phyloP scores from a whole-genome alignment of 2,329 filamentous ascomycete genomes.

The Exophiala bonariae region DNA sequence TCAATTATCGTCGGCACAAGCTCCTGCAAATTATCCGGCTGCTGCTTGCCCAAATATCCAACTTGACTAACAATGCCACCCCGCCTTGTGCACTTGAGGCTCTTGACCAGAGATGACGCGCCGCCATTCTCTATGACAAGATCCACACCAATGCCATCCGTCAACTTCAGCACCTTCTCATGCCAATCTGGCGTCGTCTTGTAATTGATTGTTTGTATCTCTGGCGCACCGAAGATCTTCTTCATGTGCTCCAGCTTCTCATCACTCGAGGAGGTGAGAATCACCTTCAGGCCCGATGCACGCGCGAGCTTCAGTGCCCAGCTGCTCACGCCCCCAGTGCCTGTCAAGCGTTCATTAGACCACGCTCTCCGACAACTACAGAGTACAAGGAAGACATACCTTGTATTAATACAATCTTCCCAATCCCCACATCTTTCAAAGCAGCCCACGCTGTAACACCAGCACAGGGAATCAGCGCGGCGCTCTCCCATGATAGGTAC shows the following conservation, averaged over 20 bases:
- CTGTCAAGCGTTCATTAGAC: conserved; percentile 6
- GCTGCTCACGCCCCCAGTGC: conserved; percentile 38
- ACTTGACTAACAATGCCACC: conserved; percentile 46
- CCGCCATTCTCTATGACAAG: conserved; percentile 44
- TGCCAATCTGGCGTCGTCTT: conserved; percentile 32
- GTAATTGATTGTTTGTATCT: conserved; percentile 36
- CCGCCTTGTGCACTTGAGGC: conserved; percentile 41
- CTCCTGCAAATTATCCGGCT: conserved; percentile 34
- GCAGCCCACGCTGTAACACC: conserved; percentile 49
- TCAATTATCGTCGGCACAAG: conserved; percentile 41
- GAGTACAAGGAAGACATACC: too few species aligned
- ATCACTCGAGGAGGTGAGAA: conserved; percentile 41
- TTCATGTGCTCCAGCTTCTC: conserved; percentile 34
- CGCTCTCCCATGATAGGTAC: conserved; percentile 39
- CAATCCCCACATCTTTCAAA: conserved; percentile 39
- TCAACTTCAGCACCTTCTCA: conserved; percentile 35
- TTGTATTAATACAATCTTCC: conserved; percentile 47
- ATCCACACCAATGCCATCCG: conserved; percentile 36
- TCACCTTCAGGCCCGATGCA: conserved; percentile 35
- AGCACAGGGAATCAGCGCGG: conserved; percentile 44
- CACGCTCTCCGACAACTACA: too few species aligned
- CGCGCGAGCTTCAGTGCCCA: conserved; percentile 38
- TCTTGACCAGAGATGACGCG: conserved; percentile 38
- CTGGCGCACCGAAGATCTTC: conserved; percentile 26
- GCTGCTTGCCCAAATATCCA: conserved; percentile 41